A percentile compares a stretch with the other conserved stretches of the same genome.
Evolutionary conservation across 768 basidiomycete genomes (phyloP).

Genomic region (Mycena olivaceomarginata): DNA sequence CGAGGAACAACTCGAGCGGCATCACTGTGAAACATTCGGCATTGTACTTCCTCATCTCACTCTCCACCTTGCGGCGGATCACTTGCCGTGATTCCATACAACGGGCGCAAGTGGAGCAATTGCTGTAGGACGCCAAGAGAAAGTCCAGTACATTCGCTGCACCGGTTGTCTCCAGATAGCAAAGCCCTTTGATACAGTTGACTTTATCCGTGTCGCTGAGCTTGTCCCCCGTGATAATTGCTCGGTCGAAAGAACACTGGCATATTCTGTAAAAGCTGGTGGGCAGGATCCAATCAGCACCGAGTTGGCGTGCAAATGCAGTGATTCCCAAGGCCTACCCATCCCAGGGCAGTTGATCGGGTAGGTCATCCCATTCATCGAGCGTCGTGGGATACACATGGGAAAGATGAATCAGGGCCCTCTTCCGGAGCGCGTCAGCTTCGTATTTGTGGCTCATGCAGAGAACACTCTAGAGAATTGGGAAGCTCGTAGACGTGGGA

Average conservation of each 20-base stretch:
- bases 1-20: no score
- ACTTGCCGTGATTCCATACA: no score
- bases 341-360: rapidly evolving
- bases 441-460: conserved; percentile 40
- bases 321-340: no score
- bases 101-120: no score
- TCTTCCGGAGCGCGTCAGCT: conserved; percentile 12
- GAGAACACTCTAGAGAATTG: conserved; percentile 14
- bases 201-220: neutral
- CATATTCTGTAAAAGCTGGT: neutral
- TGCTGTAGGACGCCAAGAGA: neutral
- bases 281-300: conserved; percentile 22
- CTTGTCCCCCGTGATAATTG: neutral
- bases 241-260: neutral
- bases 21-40: no score
- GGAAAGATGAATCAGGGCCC: conserved; percentile 23
- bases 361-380: conserved; percentile 3
- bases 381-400: conserved; percentile 9
- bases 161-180: neutral
- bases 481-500: neutral
- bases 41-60: no score
- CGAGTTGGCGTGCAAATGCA: conserved; percentile 10
- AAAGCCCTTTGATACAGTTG: neutral
- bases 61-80: no score
- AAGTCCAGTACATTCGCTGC: neutral